Evolutionary conservation across 176 grass and related monocot species (phyloP).

Genomic region (Triticum monococcum): DNA sequence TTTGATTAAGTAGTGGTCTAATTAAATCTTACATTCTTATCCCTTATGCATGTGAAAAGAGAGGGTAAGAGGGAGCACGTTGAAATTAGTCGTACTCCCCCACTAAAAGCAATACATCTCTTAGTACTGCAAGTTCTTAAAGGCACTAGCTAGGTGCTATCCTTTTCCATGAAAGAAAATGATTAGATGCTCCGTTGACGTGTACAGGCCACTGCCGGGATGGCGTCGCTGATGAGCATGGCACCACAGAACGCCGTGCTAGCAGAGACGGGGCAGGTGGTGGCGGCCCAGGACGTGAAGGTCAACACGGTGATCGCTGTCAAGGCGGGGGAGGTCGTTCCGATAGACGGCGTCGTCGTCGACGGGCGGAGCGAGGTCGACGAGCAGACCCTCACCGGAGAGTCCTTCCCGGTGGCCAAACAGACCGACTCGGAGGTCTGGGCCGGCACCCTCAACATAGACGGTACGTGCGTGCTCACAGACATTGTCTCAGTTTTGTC

Average conservation of each 20-base stretch:
- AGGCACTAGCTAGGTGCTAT: not conserved
- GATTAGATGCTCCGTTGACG: not conserved
- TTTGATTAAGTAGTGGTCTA: no score
- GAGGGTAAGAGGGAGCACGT: no score
- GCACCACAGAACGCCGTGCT: constrained; percentile 85
- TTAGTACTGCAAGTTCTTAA: no score
- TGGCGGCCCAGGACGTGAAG: constrained; percentile 73
- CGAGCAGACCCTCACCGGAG: constrained; percentile 88
- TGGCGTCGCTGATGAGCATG: constrained; percentile 33
- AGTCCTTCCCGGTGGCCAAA: constrained; percentile 82
- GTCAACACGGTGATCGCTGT: constrained; percentile 73
- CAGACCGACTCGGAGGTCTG: constrained; percentile 78
- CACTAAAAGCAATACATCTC: not conserved
- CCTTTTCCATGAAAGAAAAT: not conserved
- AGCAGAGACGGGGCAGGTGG: constrained; percentile 60
- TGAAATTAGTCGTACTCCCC: no score
- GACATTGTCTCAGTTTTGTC: not conserved
- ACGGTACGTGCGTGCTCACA: constrained; percentile 46
- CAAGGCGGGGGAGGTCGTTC: constrained; percentile 83
- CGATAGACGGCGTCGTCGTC: constrained; percentile 84
- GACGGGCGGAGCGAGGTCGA: constrained; percentile 82
- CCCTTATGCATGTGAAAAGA: no score
- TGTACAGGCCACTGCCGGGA: not conserved
- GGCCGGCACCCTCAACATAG: constrained; percentile 92
- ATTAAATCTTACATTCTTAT: no score